Base-by-base conservation (phyloP, 768 basidiomycete species). In the Naganishia onofrii region DNA sequence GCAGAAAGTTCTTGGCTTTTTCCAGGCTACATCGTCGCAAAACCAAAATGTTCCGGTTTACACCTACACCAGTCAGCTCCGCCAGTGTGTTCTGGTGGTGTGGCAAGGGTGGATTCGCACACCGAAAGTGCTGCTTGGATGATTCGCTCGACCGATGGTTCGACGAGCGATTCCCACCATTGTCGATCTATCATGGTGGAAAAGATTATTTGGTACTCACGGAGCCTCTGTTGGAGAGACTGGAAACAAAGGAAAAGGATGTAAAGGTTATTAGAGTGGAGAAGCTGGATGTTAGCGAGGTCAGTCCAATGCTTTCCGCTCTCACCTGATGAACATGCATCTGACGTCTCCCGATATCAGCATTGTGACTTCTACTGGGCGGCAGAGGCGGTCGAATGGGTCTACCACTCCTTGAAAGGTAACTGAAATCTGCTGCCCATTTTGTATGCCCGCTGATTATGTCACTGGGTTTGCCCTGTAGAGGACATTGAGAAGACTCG, bases 41-140 rank as follows among this genome's bases (percentile, higher is more conserved):
- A 70, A 80, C 81, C 31, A 85, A 85, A 72, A 84, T 83, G 83
- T 85, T 85, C 79, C 71, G 84, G 17, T 85, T 85, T 79, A 85
- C 84, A 3, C 84, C 84, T 0, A 81, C 82, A 5, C 84, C 84
- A 46, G 84, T 85, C 32, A 80, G 78, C 56, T 82, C 75, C 15
- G 83, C 82, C 9, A 73, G 71, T 31, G 81, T 82, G 72, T 82
- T 82, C 71, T 83, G 79, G 82, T 85, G 84, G 84, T 84, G 83
- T 44, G 84, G 84, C 15, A 80, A 82, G 68, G 81, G 83, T 66
- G 84, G 84, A 0, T 84, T 83, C 71, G 82, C 83, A 0, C 74
- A 80, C 60, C 80, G 83, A 28, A 78, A 82, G 71, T 84, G 83
- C 64, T 81, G 77, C 2, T 72, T 83, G 67, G 81, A 82, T 70